These are phyloP conservation scores for Colletotrichum kahawae DNA, from an alignment of 2,329 filamentous ascomycete genomes.

Conservation along the genomic window DNA sequence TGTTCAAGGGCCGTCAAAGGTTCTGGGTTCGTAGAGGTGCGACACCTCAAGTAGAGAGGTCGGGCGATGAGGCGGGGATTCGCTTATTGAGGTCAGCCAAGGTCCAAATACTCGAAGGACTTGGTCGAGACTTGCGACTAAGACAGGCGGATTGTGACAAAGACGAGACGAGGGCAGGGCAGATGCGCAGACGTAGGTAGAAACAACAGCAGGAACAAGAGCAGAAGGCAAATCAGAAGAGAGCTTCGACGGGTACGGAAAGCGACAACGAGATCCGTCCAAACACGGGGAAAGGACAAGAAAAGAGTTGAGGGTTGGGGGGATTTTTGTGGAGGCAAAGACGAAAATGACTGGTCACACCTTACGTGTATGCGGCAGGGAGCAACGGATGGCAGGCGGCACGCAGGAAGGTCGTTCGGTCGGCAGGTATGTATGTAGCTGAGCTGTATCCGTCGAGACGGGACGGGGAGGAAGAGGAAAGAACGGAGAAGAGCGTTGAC, in stretches of 20 bases:
- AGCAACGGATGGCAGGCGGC: neutral
- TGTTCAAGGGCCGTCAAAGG: neutral
- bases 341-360: conserved; percentile 21
- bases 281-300: neutral
- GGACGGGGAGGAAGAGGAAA: neutral
- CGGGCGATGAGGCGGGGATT: neutral
- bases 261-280: neutral
- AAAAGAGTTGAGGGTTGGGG: conserved; percentile 14
- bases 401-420: neutral
- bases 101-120: neutral
- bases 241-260: neutral
- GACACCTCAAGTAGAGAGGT: neutral
- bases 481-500: neutral
- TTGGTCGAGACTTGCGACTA: neutral
- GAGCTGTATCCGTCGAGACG: neutral
- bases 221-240: neutral
- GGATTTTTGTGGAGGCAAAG: conserved; percentile 6
- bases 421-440: neutral
- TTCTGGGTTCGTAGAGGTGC: neutral
- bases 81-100: conserved; percentile 13
- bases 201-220: neutral
- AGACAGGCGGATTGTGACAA: neutral
- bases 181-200: neutral
- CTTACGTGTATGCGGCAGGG: conserved; percentile 7
- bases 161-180: neutral